These are phyloP conservation scores for Epichloe festucae DNA, from an alignment of 2,329 filamentous ascomycete species.

Conservation along the genomic window DNA sequence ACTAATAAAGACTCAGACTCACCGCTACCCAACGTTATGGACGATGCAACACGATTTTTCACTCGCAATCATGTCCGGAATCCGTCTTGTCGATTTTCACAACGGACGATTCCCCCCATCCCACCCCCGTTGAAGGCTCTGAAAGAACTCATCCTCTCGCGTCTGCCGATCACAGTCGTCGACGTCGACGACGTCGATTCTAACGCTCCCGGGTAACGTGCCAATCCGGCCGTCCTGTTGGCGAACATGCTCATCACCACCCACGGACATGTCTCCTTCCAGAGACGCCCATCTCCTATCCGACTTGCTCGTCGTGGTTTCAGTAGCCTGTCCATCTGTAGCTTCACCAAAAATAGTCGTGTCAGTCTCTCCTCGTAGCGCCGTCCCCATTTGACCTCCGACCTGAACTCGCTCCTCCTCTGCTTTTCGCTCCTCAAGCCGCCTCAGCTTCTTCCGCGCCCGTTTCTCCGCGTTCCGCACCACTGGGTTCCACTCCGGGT, in stretches of 20 bases:
- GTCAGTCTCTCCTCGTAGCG: background rate
- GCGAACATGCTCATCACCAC: too few species aligned
- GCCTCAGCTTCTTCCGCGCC: background rate
- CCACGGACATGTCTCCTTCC: too few species aligned
- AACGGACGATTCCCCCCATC: background rate
- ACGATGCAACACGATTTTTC: too few species aligned
- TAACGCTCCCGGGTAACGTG: too few species aligned
- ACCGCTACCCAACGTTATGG: too few species aligned
- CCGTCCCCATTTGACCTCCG: background rate
- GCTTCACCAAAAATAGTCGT: background rate
- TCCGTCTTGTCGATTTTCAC: background rate
- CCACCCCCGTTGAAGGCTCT: background rate
- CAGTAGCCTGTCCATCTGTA: background rate
- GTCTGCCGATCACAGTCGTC: background rate
- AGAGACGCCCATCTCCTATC: too few species aligned
- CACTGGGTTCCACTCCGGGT: conserved; percentile 1
- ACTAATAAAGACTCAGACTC: too few species aligned
- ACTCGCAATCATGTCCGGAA: background rate
- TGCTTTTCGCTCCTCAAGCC: background rate
- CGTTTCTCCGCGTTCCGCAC: conserved; percentile 3
- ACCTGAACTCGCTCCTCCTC: background rate
- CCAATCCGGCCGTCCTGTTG: too few species aligned
- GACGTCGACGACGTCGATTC: too few species aligned
- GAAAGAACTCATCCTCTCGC: background rate
- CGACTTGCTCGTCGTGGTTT: background rate